Conservation (phyloP, 202 grass and related monocot species). For the Zizania palustris region DNA sequence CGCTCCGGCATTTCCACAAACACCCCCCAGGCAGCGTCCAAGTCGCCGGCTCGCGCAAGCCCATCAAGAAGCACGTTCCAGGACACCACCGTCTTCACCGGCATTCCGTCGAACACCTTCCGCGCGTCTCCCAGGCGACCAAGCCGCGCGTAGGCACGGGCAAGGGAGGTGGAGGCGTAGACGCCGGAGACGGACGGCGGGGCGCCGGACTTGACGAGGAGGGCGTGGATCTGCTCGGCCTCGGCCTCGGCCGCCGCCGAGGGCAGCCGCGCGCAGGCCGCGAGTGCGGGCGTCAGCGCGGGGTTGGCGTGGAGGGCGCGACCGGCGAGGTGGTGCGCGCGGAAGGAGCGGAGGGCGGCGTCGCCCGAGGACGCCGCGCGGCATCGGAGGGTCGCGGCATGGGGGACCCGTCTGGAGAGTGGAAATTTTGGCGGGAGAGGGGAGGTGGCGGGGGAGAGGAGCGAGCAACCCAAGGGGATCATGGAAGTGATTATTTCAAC, state of each 20-base stretch:
- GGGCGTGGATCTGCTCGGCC: slow-evolving; percentile 46
- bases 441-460: slow-evolving; percentile 7
- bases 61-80: slow-evolving; percentile 65
- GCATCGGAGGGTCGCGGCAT: slow-evolving; percentile 26
- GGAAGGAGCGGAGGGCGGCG: slow-evolving; percentile 45
- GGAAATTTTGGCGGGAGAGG: slow-evolving; percentile 10
- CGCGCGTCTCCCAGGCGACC: slow-evolving; percentile 42
- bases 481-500: not conserved
- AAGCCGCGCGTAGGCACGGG: slow-evolving; percentile 32
- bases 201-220: slow-evolving; percentile 51
- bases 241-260: slow-evolving; percentile 23
- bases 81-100: slow-evolving; percentile 43
- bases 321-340: slow-evolving; percentile 38
- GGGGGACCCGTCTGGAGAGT: not conserved
- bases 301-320: slow-evolving; percentile 42
- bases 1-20: slow-evolving; percentile 53
- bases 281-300: slow-evolving; percentile 42
- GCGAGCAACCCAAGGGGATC: not conserved
- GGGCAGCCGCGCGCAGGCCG: slow-evolving; percentile 43
- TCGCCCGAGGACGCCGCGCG: slow-evolving; percentile 22
- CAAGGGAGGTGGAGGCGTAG: slow-evolving; percentile 47
- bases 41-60: slow-evolving; percentile 34
- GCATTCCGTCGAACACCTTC: slow-evolving; percentile 61
- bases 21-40: slow-evolving; percentile 47
- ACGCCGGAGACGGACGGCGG: slow-evolving; percentile 24